A percentile compares a stretch with the other conserved stretches of the same genome.
Evolutionary conservation across 2,329 filamentous ascomycete genomes (phyloP).

Genomic region (Fusarium equiseti): DNA sequence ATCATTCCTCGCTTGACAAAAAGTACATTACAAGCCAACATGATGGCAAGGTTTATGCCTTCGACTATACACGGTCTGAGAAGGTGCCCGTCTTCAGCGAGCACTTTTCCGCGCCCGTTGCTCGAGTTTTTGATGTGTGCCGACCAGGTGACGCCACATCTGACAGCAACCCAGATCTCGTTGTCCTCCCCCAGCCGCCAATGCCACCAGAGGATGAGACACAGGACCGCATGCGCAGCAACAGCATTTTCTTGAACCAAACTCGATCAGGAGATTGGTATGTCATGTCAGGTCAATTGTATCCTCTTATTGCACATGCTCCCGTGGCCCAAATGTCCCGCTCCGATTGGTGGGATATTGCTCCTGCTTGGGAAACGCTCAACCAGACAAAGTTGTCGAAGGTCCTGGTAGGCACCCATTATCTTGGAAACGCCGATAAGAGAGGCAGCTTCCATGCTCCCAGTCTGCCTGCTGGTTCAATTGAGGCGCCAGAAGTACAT

Average conservation of each 20-base stretch:
- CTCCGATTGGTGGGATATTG: constrained; percentile 62
- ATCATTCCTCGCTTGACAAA: constrained; percentile 82
- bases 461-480: constrained; percentile 53
- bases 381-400: constrained; percentile 65
- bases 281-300: constrained; percentile 86
- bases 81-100: constrained; percentile 72
- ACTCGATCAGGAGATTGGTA: constrained; percentile 93
- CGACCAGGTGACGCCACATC: constrained; percentile 73
- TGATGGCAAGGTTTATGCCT: constrained; percentile 85
- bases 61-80: constrained; percentile 73
- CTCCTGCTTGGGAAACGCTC: constrained; percentile 55
- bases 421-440: constrained; percentile 60
- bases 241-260: constrained; percentile 85
- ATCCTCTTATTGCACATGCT: constrained; percentile 84
- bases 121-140: constrained; percentile 88
- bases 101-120: constrained; percentile 81
- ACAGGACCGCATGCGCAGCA: constrained; percentile 65
- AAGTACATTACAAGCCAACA: constrained; percentile 90
- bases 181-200: constrained; percentile 87
- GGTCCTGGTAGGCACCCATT: constrained; percentile 79
- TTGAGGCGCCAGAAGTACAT: constrained; percentile 36
- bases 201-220: constrained; percentile 68
- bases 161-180: constrained; percentile 78
- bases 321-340: constrained; percentile 60
- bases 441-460: constrained; percentile 52